Conservation (phyloP, 352 stramenopile genomes). For the Phytophthora kernoviae region DNA sequence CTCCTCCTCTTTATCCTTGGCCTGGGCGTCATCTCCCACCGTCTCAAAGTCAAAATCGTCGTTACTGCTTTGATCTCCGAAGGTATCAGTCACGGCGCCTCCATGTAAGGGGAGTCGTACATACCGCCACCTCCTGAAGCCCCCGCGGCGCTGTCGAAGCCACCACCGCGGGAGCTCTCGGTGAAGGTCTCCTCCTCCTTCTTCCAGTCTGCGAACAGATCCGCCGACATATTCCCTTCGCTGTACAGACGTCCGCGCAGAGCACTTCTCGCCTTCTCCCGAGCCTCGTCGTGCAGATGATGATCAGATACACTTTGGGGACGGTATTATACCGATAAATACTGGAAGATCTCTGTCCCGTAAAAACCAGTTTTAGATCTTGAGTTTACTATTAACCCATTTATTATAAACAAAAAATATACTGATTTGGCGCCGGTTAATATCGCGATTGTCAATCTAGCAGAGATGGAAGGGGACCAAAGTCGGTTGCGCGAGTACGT, state of each 20-base stretch:
- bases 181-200: slow-evolving; percentile 69
- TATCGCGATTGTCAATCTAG: too few species aligned
- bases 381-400: slow-evolving; percentile 1
- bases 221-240: slow-evolving; percentile 74
- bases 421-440: too few species aligned
- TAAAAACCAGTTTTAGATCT: background rate
- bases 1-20: slow-evolving; percentile 64
- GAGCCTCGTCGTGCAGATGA: background rate
- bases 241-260: background rate
- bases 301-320: slow-evolving; percentile 11
- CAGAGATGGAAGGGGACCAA: too few species aligned
- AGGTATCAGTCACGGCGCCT: slow-evolving; percentile 22
- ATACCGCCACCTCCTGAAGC: background rate
- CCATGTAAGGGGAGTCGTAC: slow-evolving; percentile 51
- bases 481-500: slow-evolving; percentile 27
- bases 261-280: slow-evolving; percentile 6
- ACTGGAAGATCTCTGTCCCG: background rate
- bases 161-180: slow-evolving; percentile 22
- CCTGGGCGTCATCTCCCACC: slow-evolving; percentile 43
- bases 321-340: slow-evolving; percentile 1
- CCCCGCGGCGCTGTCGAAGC: slow-evolving; percentile 17
- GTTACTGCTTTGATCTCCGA: slow-evolving; percentile 42
- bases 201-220: slow-evolving; percentile 91
- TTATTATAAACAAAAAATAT: too few species aligned
- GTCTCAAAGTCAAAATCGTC: slow-evolving; percentile 87